phyloP scores from a whole-genome alignment of 1,284 basidiomycete genomes.

The Tylopilus orsonianus region DNA sequence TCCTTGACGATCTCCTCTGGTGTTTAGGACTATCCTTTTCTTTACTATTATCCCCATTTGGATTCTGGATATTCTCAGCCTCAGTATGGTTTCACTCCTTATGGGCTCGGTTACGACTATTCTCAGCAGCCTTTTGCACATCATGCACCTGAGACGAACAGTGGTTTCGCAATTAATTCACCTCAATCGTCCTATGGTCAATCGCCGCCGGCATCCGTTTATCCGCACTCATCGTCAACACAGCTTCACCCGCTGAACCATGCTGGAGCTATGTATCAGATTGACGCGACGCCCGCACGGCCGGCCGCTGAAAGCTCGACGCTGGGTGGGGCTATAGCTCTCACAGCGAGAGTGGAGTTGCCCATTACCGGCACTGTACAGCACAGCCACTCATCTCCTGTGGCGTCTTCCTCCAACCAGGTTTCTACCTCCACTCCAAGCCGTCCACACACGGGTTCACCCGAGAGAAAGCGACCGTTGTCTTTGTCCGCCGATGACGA shows the following conservation, averaged over 20 bases:
- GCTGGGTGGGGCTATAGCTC: background rate
- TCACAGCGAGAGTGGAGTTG: conserved; percentile 5
- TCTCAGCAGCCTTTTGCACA: background rate
- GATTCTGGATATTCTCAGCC: background rate
- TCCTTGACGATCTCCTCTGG: background rate
- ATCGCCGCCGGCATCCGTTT: background rate
- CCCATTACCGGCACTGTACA: background rate
- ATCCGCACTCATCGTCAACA: background rate
- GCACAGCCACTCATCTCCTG: conserved; percentile 24
- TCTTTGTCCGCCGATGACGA: conserved; percentile 16
- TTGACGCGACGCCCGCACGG: background rate
- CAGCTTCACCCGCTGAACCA: background rate
- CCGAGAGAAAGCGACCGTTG: conserved; percentile 21
- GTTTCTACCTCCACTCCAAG: conserved; percentile 10
- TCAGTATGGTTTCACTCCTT: background rate
- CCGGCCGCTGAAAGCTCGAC: background rate
- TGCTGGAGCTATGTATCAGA: conserved; percentile 1
- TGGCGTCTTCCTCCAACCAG: conserved; percentile 14
- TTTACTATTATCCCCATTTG: background rate
- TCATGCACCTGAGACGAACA: background rate
- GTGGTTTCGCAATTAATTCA: background rate
- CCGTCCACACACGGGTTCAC: conserved; percentile 16
- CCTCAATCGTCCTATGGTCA: conserved; percentile 4
- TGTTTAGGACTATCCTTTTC: conserved; percentile 9
- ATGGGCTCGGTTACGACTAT: background rate